Evolutionary conservation across 176 grass and related monocot species (phyloP).

Genomic region (Paspalum notatum): DNA sequence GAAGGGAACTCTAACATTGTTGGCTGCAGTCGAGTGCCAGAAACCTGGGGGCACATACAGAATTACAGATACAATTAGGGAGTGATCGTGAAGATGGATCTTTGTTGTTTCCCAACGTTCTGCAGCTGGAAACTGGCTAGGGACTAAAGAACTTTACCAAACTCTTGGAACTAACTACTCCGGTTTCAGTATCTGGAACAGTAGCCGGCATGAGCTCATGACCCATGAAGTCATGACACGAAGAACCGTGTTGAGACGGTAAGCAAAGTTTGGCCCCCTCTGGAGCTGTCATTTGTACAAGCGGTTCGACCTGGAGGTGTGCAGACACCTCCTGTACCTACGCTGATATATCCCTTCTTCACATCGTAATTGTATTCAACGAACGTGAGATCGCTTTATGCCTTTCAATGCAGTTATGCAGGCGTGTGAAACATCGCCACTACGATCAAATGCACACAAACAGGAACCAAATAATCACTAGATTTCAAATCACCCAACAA

Average conservation of each 20-base stretch:
- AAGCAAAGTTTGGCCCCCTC: neutral
- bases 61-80: too few relatives aligned
- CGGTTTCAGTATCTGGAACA: too few relatives aligned
- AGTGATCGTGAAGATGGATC: too few relatives aligned
- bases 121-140: too few relatives aligned
- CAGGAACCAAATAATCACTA: neutral
- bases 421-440: neutral
- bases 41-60: constrained; percentile 25
- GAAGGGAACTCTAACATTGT: constrained; percentile 18
- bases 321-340: neutral
- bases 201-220: neutral
- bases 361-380: neutral
- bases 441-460: neutral
- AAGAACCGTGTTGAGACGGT: neutral
- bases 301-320: neutral
- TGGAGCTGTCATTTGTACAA: constrained; percentile 33
- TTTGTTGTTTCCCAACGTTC: too few relatives aligned
- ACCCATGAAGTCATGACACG: neutral
- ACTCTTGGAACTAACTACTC: neutral
- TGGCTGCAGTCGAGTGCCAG: neutral
- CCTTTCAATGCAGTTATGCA: neutral
- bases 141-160: too few relatives aligned
- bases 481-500: constrained; percentile 27
- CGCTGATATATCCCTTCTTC: constrained; percentile 5
- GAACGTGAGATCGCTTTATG: constrained; percentile 24